Evolutionary conservation across 129 eudicot genomes (phyloP).

Genomic region (Tanacetum coccineum): DNA sequence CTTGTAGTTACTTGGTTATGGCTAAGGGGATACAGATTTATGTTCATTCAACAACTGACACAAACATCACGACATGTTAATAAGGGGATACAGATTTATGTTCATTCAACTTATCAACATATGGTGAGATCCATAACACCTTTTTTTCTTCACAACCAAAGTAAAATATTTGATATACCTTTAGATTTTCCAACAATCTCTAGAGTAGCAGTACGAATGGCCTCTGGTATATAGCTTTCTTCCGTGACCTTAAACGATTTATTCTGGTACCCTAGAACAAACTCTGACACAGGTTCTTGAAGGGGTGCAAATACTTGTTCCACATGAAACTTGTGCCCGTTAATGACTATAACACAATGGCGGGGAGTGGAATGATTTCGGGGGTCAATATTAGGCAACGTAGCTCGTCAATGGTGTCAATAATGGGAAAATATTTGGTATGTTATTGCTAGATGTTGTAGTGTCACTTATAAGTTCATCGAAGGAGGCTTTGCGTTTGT

Average conservation of each 20-base stretch:
- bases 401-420: conserved; percentile 35
- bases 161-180: conserved; percentile 10
- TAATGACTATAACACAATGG: conserved; percentile 22
- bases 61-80: too few relatives aligned
- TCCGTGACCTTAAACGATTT: not conserved
- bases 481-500: too few relatives aligned
- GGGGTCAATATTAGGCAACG: conserved; percentile 27
- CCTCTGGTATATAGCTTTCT: not conserved
- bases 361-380: too few relatives aligned
- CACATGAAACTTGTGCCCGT: conserved; percentile 32
- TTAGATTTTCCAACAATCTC: conserved; percentile 4
- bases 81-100: too few relatives aligned
- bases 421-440: conserved; percentile 22
- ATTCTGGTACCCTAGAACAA: conserved; percentile 16
- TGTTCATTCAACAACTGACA: too few relatives aligned
- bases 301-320: conserved; percentile 27
- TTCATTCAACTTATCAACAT: too few relatives aligned
- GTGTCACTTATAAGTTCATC: too few relatives aligned
- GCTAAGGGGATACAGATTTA: too few relatives aligned
- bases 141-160: not conserved
- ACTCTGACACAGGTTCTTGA: conserved; percentile 3
- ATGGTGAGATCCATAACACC: conserved; percentile 14
- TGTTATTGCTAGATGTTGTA: not conserved
- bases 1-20: too few relatives aligned
- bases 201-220: not conserved